Conservation (phyloP, 2,329 filamentous ascomycete genomes). For the Cladobotryum mycophilum region DNA sequence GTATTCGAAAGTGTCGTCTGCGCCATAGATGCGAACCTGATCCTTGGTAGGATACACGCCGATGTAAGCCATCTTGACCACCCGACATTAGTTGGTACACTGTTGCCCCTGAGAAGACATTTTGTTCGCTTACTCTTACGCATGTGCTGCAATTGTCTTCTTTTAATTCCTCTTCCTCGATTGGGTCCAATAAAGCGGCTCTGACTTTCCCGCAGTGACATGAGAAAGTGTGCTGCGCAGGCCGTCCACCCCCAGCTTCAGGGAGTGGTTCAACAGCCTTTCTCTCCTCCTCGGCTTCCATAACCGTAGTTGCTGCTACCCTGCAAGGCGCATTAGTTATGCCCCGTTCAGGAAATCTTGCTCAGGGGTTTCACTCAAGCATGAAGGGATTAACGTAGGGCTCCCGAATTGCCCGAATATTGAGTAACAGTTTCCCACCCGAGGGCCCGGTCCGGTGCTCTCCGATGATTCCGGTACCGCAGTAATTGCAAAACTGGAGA, state of each 20-base stretch:
- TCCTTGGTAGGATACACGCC: conserved; percentile 23
- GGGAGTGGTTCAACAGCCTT: neutral
- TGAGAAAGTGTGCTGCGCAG: conserved; percentile 15
- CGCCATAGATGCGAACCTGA: conserved; percentile 21
- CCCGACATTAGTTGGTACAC: neutral
- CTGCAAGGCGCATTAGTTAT: neutral
- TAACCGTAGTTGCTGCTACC: neutral
- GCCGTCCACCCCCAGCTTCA: neutral
- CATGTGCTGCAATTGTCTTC: conserved; percentile 33
- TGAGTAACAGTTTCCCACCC: conserved; percentile 17
- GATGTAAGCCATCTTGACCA: conserved; percentile 21
- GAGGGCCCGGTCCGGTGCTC: conserved; percentile 19
- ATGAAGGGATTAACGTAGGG: conserved; percentile 18
- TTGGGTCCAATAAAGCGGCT: conserved; percentile 16
- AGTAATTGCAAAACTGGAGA: conserved; percentile 23
- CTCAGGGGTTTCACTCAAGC: conserved; percentile 14
- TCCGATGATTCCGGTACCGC: conserved; percentile 21
- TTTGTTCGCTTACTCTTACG: conserved; percentile 18
- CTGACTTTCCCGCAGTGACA: conserved; percentile 23
- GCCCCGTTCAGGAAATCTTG: neutral
- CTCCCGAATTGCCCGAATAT: conserved; percentile 18
- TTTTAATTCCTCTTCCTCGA: conserved; percentile 36
- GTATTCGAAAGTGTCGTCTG: conserved; percentile 22
- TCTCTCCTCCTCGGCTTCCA: neutral
- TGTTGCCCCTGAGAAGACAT: neutral